Evolutionary conservation across 768 basidiomycete genomes (phyloP).

Genomic region (Suillus cothurnatus): DNA sequence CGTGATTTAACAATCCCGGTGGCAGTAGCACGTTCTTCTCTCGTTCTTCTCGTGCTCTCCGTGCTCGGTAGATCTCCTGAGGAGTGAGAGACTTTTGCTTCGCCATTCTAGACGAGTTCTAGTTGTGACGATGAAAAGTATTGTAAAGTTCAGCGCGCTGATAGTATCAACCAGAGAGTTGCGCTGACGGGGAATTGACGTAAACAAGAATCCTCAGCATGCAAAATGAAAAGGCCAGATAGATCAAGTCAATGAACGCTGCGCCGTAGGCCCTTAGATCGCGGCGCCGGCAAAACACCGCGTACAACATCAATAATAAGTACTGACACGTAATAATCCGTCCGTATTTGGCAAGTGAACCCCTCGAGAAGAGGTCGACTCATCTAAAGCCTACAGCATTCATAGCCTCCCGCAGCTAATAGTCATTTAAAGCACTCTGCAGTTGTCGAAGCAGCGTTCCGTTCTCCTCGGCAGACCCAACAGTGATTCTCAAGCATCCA

Average conservation of each 20-base stretch:
- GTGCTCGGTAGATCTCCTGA: conserved; percentile 63
- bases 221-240: neutral
- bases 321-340: neutral
- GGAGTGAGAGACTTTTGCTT: conserved; percentile 59
- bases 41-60: conserved; percentile 61
- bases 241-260: conserved; percentile 4
- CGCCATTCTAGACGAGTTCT: conserved; percentile 39
- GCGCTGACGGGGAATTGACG: neutral
- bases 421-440: conserved; percentile 44
- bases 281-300: neutral
- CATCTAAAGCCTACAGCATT: neutral
- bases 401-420: conserved; percentile 14
- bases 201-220: conserved; percentile 6
- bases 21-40: conserved; percentile 64
- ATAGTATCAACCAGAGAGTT: neutral
- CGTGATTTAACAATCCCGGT: conserved; percentile 77
- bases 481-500: conserved; percentile 86
- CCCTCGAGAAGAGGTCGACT: conserved; percentile 4
- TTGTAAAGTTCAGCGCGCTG: neutral
- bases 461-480: conserved; percentile 87
- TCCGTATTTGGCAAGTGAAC: conserved; percentile 1
- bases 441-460: conserved; percentile 56
- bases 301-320: neutral
- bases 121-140: conserved; percentile 4
- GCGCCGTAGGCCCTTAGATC: conserved; percentile 5